Conservation (phyloP, 306 rosid species). For the Castanea crenata region DNA sequence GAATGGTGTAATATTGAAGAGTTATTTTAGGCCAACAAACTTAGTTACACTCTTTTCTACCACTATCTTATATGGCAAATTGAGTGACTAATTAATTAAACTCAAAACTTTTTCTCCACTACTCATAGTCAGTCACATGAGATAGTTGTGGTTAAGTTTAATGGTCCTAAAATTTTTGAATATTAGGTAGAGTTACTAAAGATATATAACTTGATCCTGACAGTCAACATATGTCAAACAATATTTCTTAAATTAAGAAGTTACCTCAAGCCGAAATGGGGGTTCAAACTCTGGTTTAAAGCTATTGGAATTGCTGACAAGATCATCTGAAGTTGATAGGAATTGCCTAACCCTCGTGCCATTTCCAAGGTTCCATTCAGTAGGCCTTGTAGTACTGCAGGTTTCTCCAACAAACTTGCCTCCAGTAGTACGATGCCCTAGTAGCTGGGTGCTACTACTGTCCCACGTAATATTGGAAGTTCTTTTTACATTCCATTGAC, state of each 20-base stretch:
- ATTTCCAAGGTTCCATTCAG: conserved; percentile 26
- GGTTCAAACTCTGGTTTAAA: conserved; percentile 34
- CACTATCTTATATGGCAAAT: rapidly evolving
- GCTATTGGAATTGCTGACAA: conserved; percentile 13
- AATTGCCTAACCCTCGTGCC: conserved; percentile 19
- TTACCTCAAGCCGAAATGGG: conserved; percentile 51
- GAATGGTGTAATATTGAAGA: no score
- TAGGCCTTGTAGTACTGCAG: not conserved
- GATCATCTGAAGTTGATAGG: conserved; percentile 25
- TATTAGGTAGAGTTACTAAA: no score
- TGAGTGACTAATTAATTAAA: no score
- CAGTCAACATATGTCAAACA: not conserved
- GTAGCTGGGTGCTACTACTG: conserved; percentile 15
- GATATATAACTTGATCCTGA: no score
- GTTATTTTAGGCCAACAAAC: no score
- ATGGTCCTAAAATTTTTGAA: no score
- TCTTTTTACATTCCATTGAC: conserved; percentile 29
- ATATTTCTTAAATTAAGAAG: not conserved
- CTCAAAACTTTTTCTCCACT: rapidly evolving
- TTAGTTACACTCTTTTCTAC: no score
- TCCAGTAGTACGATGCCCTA: conserved; percentile 20
- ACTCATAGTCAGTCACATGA: rapidly evolving
- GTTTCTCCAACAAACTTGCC: conserved; percentile 13
- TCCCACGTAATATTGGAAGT: conserved; percentile 10
- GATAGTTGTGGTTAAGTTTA: no score